Conservation (phyloP, 1,284 basidiomycete species). For the Moesziomyces parantarcticus region DNA sequence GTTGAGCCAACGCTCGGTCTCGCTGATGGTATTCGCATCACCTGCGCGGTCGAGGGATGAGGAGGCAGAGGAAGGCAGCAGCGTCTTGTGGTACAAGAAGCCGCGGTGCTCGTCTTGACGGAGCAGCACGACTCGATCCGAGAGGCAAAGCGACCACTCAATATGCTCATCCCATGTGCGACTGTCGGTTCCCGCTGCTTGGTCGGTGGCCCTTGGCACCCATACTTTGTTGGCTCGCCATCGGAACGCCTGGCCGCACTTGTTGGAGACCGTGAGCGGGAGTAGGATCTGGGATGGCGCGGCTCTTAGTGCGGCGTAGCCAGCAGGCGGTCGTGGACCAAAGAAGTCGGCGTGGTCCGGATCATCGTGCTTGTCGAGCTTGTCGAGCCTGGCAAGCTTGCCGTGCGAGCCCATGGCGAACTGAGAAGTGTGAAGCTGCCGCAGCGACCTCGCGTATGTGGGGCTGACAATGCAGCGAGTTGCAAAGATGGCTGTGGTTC, state of each 20-base stretch:
- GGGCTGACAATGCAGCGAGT: no score
- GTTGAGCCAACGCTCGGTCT: constrained; percentile 79
- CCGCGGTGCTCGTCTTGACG: constrained; percentile 57
- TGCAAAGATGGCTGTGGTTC: no score
- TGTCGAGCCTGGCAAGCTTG: constrained; percentile 11
- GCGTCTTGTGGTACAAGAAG: constrained; percentile 57
- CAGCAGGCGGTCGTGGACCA: constrained; percentile 43
- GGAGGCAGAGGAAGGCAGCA: constrained; percentile 29
- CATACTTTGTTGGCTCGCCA: constrained; percentile 60
- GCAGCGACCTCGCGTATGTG: not conserved
- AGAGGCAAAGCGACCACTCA: constrained; percentile 65
- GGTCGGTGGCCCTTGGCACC: constrained; percentile 5
- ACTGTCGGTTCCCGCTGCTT: not conserved
- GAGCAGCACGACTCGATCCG: constrained; percentile 64
- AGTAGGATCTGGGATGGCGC: constrained; percentile 54
- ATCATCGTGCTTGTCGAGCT: constrained; percentile 19
- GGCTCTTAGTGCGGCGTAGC: constrained; percentile 37
- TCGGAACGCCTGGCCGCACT: constrained; percentile 66
- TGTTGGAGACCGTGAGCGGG: constrained; percentile 62
- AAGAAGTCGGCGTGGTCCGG: constrained; percentile 25
- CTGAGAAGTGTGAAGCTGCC: not conserved
- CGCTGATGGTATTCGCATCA: not conserved
- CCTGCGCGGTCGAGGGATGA: not conserved
- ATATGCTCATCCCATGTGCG: constrained; percentile 28
- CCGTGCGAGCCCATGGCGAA: not conserved